Evolutionary conservation across 179 eudicot genomes (phyloP), one percentile per base, ranked within the genome.

Genomic region (Vitellaria paradoxa): DNA sequence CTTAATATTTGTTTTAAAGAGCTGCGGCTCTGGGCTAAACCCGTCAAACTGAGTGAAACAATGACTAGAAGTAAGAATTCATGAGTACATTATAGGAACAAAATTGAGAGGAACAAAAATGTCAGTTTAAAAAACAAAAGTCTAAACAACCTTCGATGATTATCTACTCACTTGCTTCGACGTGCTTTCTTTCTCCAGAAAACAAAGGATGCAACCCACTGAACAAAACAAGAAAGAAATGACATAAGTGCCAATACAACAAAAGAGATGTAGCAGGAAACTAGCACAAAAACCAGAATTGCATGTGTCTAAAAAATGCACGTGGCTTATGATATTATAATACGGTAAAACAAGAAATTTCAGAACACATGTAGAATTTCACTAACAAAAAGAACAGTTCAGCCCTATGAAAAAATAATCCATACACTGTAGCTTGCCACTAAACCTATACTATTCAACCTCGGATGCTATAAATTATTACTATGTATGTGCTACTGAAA

Each of bases 171-270:
- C 97, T 86, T 94, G 96, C 89, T 85, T 79, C 77, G 88, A 46
- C 81, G 82, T 37, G 90, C 86, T 86, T 83, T 91, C 83, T 81
- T 94, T 77, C 90, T 91, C 96, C 97, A 91, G 82, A 90, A 85
- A 64, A 91, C 61, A 24, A 89, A 79, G 65, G 94, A 86, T 56
- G 78, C 59, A 56, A 89, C 62, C 97, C 91, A 91, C 98, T 93
- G 87, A 75, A 82, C 55, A 78, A 76, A 81, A 68, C 45, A 77
- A 6, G 57, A 65, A 72, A 71, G 20, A 47, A 56, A 68, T 26
- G 24, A 68, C 26, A 15, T 46, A 67, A 73, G 52, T 67, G 37
- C 62, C 46, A 61, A 66, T 45, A 56, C 52, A 79, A 24, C 56
- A 13, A 21, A 46, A 30, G 0, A 12, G 7, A 13, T 59, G 14